Conservation (phyloP, 768 basidiomycete species). For the Lenzites betulinus region DNA sequence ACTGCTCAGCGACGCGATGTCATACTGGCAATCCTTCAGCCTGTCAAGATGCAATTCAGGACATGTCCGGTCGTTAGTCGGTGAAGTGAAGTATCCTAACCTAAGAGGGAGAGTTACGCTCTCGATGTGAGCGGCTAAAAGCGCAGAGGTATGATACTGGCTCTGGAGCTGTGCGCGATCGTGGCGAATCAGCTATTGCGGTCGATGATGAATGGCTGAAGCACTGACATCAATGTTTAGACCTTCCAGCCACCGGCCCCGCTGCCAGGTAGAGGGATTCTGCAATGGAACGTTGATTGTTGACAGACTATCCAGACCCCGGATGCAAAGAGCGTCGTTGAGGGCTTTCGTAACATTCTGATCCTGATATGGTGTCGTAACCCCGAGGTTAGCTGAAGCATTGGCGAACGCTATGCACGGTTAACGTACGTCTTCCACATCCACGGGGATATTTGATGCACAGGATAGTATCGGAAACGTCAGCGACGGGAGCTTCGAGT, state of each 20-base stretch:
- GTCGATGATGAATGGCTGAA: background rate
- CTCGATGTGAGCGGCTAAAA: constrained; percentile 41
- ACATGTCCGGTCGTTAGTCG: background rate
- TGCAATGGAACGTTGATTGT: constrained; percentile 35
- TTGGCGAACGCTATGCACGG: constrained; percentile 15
- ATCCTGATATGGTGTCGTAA: constrained; percentile 29
- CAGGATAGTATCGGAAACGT: constrained; percentile 60
- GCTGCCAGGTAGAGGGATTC: constrained; percentile 29
- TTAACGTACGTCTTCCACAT: constrained; percentile 47
- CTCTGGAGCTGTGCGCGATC: constrained; percentile 22
- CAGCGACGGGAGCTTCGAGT: constrained; percentile 59
- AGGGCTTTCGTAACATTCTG: constrained; percentile 41
- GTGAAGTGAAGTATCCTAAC: constrained; percentile 15
- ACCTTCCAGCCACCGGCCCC: constrained; percentile 29
- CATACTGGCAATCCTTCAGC: constrained; percentile 35
- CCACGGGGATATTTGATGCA: constrained; percentile 34
- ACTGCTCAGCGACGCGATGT: constrained; percentile 46
- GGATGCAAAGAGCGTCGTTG: constrained; percentile 60
- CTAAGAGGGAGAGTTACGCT: constrained; percentile 38
- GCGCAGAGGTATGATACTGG: constrained; percentile 36
- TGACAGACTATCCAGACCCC: constrained; percentile 31
- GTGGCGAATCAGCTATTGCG: background rate
- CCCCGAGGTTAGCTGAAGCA: too few species aligned
- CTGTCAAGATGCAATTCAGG: constrained; percentile 27
- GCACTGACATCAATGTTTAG: constrained; percentile 31